Evolutionary conservation across 305 asterid genomes (phyloP).

Genomic region (Rubia peregrina): DNA sequence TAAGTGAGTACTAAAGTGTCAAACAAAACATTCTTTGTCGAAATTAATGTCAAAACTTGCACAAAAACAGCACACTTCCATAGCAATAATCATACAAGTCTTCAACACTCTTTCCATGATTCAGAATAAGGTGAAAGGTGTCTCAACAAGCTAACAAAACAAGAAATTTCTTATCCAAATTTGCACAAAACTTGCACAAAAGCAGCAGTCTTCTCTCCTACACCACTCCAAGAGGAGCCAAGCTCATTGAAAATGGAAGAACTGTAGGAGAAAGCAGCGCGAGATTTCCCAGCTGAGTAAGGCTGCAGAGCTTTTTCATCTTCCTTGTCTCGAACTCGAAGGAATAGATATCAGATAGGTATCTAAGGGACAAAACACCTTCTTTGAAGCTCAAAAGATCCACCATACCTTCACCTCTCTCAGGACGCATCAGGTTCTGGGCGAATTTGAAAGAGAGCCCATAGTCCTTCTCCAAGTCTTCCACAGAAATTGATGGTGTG

Average conservation of each 20-base stretch:
- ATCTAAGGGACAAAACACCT: constrained; percentile 40
- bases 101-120: too few relatives aligned
- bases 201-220: neutral
- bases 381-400: constrained; percentile 51
- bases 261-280: constrained; percentile 43
- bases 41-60: neutral
- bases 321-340: constrained; percentile 35
- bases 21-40: too few relatives aligned
- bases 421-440: constrained; percentile 19
- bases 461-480: constrained; percentile 31
- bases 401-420: constrained; percentile 26
- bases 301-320: constrained; percentile 38
- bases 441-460: neutral
- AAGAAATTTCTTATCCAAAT: neutral
- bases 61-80: neutral
- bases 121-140: neutral
- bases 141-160: neutral
- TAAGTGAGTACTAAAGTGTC: too few relatives aligned
- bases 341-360: constrained; percentile 19
- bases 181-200: neutral
- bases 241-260: constrained; percentile 49
- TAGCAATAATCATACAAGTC: neutral
- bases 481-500: constrained; percentile 23
- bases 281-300: constrained; percentile 33
- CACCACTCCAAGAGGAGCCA: constrained; percentile 29